Evolutionary conservation across 257 asterid genomes (phyloP).

Genomic region (Scutellaria minor): DNA sequence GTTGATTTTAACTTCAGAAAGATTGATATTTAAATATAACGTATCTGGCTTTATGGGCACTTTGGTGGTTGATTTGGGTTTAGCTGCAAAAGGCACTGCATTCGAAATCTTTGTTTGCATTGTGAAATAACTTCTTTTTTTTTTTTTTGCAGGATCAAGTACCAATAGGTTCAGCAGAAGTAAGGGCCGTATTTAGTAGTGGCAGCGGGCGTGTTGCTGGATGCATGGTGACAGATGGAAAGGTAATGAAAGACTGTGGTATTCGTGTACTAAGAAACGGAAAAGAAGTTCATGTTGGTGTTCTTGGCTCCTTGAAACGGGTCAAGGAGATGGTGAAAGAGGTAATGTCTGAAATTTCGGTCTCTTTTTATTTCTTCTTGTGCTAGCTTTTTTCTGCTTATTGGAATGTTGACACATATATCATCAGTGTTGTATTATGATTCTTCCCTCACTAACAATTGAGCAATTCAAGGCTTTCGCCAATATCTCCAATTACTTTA

Average conservation of each 20-base stretch:
- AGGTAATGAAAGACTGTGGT: conserved; percentile 83
- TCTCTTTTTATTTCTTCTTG: too few relatives aligned
- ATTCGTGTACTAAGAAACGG: conserved; percentile 79
- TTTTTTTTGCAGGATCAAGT: conserved; percentile 69
- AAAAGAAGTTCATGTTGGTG: conserved; percentile 77
- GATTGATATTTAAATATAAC: not conserved
- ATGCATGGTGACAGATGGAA: conserved; percentile 94
- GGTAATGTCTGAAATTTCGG: conserved; percentile 41
- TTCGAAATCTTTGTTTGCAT: not conserved
- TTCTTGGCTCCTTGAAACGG: conserved; percentile 74
- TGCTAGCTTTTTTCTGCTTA: not conserved
- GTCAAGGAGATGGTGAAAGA: conserved; percentile 96
- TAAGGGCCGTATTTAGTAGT: conserved; percentile 92
- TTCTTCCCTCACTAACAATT: too few relatives aligned
- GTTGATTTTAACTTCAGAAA: not conserved
- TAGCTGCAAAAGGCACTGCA: conserved; percentile 1
- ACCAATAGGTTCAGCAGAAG: conserved; percentile 87
- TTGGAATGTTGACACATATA: not conserved
- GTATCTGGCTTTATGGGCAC: not conserved
- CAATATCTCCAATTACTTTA: too few relatives aligned
- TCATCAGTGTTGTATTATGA: not conserved
- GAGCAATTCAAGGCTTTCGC: too few relatives aligned
- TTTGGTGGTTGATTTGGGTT: conserved; percentile 19
- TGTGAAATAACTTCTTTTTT: not conserved
- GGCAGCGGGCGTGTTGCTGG: conserved; percentile 99